Evolutionary conservation across 495 filamentous ascomycete genomes (phyloP).

Genomic region (Achaetomiella virescens): DNA sequence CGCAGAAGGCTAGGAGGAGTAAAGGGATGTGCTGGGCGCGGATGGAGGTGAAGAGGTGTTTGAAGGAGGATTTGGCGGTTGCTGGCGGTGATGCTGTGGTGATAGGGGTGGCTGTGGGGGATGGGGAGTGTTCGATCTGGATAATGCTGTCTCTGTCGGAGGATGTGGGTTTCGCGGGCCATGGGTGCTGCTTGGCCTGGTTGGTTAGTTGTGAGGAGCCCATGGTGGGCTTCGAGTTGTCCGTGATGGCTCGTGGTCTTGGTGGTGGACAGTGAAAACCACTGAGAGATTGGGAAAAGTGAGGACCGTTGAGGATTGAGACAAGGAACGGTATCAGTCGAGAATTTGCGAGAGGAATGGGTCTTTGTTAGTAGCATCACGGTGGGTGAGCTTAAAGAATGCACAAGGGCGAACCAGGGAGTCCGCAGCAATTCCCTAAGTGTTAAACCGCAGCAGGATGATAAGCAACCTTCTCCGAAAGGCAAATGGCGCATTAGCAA

Average conservation of each 20-base stretch:
- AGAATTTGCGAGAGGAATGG: too few species aligned
- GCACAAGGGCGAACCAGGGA: too few species aligned
- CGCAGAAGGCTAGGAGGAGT: constrained; percentile 42
- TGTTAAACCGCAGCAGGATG: background rate
- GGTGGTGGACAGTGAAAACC: background rate
- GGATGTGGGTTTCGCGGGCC: background rate
- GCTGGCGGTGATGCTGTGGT: background rate
- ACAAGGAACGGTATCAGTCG: too few species aligned
- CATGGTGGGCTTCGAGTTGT: background rate
- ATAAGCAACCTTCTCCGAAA: background rate
- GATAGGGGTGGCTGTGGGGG: background rate
- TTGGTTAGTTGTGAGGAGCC: background rate
- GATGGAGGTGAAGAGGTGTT: constrained; percentile 66
- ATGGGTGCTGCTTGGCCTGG: background rate
- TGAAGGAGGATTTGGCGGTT: constrained; percentile 25
- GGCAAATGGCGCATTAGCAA: background rate
- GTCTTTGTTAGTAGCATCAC: too few species aligned
- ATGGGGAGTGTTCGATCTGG: background rate
- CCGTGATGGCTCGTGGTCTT: background rate
- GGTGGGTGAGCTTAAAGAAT: too few species aligned
- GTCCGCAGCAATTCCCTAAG: too few species aligned
- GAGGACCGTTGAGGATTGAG: background rate
- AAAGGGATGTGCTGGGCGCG: constrained; percentile 51
- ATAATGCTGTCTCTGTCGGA: background rate
- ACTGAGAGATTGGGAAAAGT: background rate